These are phyloP conservation scores for Xylaria castorea DNA, from an alignment of 495 filamentous ascomycete genomes.

Conservation along the genomic window DNA sequence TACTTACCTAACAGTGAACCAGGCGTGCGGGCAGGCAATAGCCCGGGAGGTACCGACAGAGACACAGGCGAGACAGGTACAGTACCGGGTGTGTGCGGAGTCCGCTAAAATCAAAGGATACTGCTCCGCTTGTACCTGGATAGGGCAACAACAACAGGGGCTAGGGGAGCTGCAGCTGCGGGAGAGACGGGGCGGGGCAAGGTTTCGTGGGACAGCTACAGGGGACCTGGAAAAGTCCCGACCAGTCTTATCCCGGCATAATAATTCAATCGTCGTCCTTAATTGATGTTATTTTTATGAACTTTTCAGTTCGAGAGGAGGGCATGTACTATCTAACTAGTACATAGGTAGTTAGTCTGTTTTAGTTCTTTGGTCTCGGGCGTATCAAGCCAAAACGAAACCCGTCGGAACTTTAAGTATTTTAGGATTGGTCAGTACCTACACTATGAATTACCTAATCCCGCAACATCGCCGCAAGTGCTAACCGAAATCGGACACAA, in stretches of 20 bases:
- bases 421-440: not conserved
- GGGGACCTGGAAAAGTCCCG: conserved; percentile 5
- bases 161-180: conserved; percentile 17
- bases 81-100: not conserved
- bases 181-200: conserved; percentile 7
- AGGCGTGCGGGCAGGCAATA: conserved; percentile 1
- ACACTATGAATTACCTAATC: not conserved
- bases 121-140: not conserved
- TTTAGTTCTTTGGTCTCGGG: not conserved
- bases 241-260: not conserved
- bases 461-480: not conserved
- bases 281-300: not conserved
- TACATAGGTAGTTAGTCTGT: too few relatives aligned
- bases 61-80: not conserved
- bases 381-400: conserved; percentile 16
- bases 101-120: not conserved
- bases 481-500: not conserved
- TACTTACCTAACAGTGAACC: not conserved
- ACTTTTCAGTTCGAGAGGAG: not conserved
- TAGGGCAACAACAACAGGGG: conserved; percentile 16
- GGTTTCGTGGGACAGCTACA: conserved; percentile 10
- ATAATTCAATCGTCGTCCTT: not conserved
- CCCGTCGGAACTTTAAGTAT: not conserved
- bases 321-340: not conserved
- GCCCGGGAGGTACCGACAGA: conserved; percentile 21